phyloP scores from a whole-genome alignment of 768 basidiomycete species.

The Leccinum aurantiacum region DNA sequence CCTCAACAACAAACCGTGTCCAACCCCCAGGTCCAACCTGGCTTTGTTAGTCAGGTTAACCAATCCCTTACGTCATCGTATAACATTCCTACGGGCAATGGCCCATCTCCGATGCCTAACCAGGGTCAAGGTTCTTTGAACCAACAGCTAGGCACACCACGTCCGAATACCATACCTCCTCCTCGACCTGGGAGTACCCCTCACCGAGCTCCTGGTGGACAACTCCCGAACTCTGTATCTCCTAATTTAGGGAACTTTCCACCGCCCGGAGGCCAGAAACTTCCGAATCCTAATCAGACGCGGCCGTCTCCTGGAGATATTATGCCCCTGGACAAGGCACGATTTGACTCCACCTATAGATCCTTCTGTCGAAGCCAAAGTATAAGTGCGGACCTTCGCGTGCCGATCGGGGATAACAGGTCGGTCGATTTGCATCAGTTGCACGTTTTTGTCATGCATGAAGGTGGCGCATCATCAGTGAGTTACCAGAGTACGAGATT shows the following conservation, averaged over 20 bases:
- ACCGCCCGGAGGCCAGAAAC: constrained; percentile 23
- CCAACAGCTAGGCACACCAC: constrained; percentile 34
- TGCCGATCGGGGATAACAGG: constrained; percentile 52
- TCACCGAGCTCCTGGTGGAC: constrained; percentile 34
- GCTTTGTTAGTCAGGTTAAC: constrained; percentile 19
- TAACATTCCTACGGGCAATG: constrained; percentile 18
- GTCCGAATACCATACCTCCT: constrained; percentile 35
- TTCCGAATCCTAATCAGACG: constrained; percentile 20
- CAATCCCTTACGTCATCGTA: constrained; percentile 18
- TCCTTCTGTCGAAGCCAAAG: constrained; percentile 45
- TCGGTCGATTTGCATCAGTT: constrained; percentile 59
- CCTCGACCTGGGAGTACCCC: constrained; percentile 41
- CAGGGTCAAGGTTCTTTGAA: constrained; percentile 19
- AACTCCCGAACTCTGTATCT: constrained; percentile 35
- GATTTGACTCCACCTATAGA: constrained; percentile 54
- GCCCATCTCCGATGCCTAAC: constrained; percentile 21
- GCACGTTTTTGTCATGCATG: constrained; percentile 57
- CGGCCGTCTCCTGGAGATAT: constrained; percentile 12
- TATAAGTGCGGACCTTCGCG: constrained; percentile 39
- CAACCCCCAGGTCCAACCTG: constrained; percentile 21
- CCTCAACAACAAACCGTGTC: constrained; percentile 16
- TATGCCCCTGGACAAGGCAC: constrained; percentile 47
- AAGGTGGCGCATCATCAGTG: constrained; percentile 54
- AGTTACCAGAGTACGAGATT: constrained; percentile 17
- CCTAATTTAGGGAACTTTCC: constrained; percentile 34